These are phyloP conservation scores for Schrenkiella parvula DNA, from an alignment of 345 rosid species.

Conservation along the genomic window DNA sequence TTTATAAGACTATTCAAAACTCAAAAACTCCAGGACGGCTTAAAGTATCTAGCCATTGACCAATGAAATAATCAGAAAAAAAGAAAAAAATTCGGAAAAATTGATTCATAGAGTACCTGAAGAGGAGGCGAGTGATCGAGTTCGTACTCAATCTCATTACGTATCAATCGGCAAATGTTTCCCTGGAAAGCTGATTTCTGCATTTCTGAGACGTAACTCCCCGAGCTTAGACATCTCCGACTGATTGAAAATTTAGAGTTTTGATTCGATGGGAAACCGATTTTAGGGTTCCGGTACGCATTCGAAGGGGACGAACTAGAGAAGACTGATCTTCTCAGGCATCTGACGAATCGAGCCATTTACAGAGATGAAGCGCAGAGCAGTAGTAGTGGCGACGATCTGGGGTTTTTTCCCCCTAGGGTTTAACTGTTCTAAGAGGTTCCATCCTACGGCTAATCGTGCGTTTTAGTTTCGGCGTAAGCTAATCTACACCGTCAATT, in stretches of 20 bases:
- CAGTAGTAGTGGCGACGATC: background rate
- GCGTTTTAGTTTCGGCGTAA: background rate
- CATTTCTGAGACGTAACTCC: constrained; percentile 62
- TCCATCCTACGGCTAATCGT: constrained; percentile 22
- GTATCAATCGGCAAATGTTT: constrained; percentile 52
- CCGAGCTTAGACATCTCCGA: constrained; percentile 27
- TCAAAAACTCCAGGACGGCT: background rate
- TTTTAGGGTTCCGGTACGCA: constrained; percentile 8
- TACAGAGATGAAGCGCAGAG: constrained; percentile 2
- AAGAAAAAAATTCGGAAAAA: background rate
- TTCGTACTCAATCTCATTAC: constrained; percentile 70
- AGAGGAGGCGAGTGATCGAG: constrained; percentile 46
- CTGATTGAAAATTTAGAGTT: background rate
- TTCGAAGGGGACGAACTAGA: constrained; percentile 11
- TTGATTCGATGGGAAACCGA: constrained; percentile 7
- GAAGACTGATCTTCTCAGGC: constrained; percentile 30
- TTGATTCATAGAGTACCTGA: constrained; percentile 1
- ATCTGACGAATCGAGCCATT: constrained; percentile 44
- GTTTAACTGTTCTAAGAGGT: constrained; percentile 1
- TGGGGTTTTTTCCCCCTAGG: constrained; percentile 1
- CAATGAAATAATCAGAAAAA: background rate
- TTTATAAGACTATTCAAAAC: background rate
- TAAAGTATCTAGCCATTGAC: background rate
- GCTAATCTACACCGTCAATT: constrained; percentile 21
- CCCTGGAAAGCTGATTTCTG: constrained; percentile 76